Percentiles rank a stretch among this genome's conserved stretches.
Evolutionary conservation across 768 basidiomycete species (phyloP).

Genomic region (Collybia mongolica): DNA sequence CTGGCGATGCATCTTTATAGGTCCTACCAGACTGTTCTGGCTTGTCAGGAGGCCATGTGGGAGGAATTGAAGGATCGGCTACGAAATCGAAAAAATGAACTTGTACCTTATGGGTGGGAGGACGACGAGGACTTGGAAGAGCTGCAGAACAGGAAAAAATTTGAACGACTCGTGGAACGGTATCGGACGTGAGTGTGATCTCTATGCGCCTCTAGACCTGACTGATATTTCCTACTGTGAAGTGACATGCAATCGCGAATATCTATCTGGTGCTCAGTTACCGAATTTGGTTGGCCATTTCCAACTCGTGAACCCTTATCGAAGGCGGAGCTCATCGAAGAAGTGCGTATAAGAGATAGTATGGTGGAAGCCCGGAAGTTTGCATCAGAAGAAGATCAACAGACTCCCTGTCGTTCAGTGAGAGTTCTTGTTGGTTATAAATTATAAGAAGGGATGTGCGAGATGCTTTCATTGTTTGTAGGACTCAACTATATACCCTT

Average conservation of each 20-base stretch:
- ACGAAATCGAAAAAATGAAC: conserved; percentile 51
- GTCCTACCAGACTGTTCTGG: conserved; percentile 59
- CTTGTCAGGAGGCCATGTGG: conserved; percentile 77
- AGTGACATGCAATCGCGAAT: conserved; percentile 70
- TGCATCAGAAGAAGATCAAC: conserved; percentile 51
- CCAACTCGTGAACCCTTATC: conserved; percentile 62
- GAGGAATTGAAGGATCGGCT: conserved; percentile 66
- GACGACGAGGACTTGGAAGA: conserved; percentile 62
- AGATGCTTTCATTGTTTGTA: conserved; percentile 2
- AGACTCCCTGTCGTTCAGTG: conserved; percentile 55
- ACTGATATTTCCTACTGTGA: conserved; percentile 1
- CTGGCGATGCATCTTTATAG: conserved; percentile 71
- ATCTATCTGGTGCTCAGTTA: conserved; percentile 63
- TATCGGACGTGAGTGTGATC: conserved; percentile 46
- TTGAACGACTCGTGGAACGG: conserved; percentile 57
- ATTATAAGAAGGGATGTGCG: conserved; percentile 16
- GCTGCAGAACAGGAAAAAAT: conserved; percentile 53
- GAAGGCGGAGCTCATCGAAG: conserved; percentile 69
- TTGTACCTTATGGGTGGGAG: conserved; percentile 67
- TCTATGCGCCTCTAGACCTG: conserved; percentile 1
- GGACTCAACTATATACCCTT: not conserved
- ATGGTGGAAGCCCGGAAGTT: conserved; percentile 57
- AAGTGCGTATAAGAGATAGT: conserved; percentile 58
- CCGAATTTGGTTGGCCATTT: conserved; percentile 55
- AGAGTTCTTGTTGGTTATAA: conserved; percentile 65